Evolutionary conservation across 805 yeast species (phyloP), one percentile per base, ranked within the genome.

Genomic region (Yarrowia phangngaensis): DNA sequence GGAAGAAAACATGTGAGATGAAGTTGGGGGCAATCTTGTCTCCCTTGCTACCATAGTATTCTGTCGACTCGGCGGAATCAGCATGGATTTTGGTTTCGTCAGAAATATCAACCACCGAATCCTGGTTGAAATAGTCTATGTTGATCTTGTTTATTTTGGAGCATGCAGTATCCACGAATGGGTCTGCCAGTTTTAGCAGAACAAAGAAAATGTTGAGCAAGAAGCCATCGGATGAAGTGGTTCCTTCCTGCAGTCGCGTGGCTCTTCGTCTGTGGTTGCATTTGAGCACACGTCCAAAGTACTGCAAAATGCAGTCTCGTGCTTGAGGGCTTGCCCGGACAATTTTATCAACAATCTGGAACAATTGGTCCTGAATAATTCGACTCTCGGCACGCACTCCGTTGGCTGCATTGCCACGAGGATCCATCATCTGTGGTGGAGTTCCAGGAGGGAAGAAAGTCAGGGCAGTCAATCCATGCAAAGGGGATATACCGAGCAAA

Each of bases 71-170:
- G 51, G 74, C 74, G 34, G 76, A 71, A 24, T 92, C 84, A 2
- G 95, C 75, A 56, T 84, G 81, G 14, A 87, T 72, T 59, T 92
- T 79, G 4, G 97, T 82, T 61, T 92, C 97, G 34, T 86, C 95
- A 4, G 64, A 61, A 9, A 90, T 69, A 59, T 85, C 85, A 51
- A 86, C 67, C 27, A 82, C 65, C 7, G 72, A 64, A 46, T 67
- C 68, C 8, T 66, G 30, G 8, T 72, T 72, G 59, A 86, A 79
- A 62, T 82, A 92, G 54, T 82, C 72, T 3, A 74, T 66, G 59
- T 84, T 86, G 57, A 92, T 85, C 59, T 83, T 84, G 62, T 80
- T 86, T 46, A 90, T 69, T 61, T 86, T 87, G 29, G 73, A 61
- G 53, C 71, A 82, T 2, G 74, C 66, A 0, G 79, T 72, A 51